Evolutionary conservation across 192 early-diverging fungal species (phyloP), one percentile per base, ranked within the genome.

Genomic region (Backusella tarrabulga): DNA sequence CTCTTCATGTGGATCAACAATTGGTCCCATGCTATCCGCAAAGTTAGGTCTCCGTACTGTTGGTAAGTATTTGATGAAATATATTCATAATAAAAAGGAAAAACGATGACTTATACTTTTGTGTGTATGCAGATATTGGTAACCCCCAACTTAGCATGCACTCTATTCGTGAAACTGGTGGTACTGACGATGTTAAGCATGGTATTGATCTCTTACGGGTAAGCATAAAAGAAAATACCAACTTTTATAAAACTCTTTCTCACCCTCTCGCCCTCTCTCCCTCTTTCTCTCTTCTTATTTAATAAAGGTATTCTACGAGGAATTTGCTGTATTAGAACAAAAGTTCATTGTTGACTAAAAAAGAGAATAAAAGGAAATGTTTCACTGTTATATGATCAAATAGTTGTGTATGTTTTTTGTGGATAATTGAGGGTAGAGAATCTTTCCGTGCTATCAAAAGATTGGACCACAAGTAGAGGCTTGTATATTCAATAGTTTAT

Each of bases 71-170:
- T 4, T 32, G 12, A 50, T 50, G 46, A 14, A 19, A 15, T 50
- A 50, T 15, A 3, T 32, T 32, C 32, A 32, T 19, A 44, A 17
- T 17, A 44, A 17, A 44, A 44, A 3, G 42, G 42, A 44, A 11
- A 7, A 44, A 44, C 14, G 11, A 0, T 3, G 15, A 12, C 42
- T 14, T 44, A 44, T 44, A 15, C 14, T 44, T 44, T 79, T 71
- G 17, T 44, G 34, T 56, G 15, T 63, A 60, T 34, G 14, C 76
- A 86, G 96, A 99, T 87, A 92, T 99, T 44, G 97, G 98, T 66
- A 97, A 96, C 77, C 92, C 97, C 34, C 95, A 99, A 84, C 83
- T 98, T 75, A 93, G 93, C 76, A 99, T 98, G 98, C 98, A 99
- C 84, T 97, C 95, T 74, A 93, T 97, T 84, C 95, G 97, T 67